phyloP scores from a whole-genome alignment of 768 basidiomycete species.

The Suillus occidentalis region DNA sequence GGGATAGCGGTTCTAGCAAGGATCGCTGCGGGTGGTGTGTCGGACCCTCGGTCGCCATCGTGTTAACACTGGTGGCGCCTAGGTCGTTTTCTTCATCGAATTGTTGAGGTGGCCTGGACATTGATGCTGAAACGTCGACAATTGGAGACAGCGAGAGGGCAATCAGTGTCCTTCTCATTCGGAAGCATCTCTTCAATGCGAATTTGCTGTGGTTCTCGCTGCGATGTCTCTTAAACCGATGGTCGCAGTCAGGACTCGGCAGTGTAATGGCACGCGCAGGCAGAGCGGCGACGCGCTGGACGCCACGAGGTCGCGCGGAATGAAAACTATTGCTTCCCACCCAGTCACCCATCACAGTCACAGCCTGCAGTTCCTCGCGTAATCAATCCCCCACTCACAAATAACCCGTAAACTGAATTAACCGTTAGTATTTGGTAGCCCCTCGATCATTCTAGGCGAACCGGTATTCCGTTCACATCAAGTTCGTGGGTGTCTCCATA shows the following conservation, averaged over 20 bases:
- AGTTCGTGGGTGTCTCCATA: not conserved
- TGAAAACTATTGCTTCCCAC: not conserved
- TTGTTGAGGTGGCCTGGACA: not conserved
- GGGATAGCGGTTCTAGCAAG: not conserved
- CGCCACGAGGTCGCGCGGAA: not conserved
- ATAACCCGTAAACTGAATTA: constrained; percentile 3
- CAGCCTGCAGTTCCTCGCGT: constrained; percentile 1
- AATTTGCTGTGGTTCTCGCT: not conserved
- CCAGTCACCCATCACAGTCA: constrained; percentile 1
- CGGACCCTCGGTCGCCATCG: not conserved
- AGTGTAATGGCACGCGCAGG: not conserved
- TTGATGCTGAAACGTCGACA: not conserved
- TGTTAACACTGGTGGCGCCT: not conserved
- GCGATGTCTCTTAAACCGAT: not conserved
- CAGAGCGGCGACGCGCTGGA: not conserved
- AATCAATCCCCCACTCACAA: not conserved
- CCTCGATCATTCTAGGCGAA: constrained; percentile 1
- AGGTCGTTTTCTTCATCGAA: not conserved
- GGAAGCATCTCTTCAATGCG: not conserved
- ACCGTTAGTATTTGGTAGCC: constrained; percentile 2
- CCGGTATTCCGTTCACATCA: constrained; percentile 1
- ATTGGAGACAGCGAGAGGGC: not conserved
- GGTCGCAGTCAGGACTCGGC: not conserved
- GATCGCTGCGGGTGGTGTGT: not conserved
- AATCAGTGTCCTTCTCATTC: not conserved